These are phyloP conservation scores for Phialophora macrospora DNA, from an alignment of 2,329 filamentous ascomycete species.

Conservation along the genomic window DNA sequence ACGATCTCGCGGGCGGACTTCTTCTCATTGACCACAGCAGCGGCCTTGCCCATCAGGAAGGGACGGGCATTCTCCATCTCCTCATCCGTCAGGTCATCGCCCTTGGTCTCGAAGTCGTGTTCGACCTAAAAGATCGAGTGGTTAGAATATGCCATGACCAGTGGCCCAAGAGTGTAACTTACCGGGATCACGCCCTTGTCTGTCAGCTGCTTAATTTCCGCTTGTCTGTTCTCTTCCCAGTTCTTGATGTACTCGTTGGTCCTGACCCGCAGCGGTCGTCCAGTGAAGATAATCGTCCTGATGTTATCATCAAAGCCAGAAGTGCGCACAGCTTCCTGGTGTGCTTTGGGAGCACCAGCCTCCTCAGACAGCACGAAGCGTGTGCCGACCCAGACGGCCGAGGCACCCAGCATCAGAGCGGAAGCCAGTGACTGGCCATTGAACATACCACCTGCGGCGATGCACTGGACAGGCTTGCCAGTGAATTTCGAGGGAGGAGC, in stretches of 20 bases:
- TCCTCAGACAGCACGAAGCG: constrained; percentile 93
- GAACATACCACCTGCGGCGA: constrained; percentile 92
- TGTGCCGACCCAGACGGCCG: constrained; percentile 94
- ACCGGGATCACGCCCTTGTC: constrained; percentile 85
- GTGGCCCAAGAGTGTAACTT: neutral
- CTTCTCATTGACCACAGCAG: constrained; percentile 90
- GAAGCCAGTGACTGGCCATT: constrained; percentile 90
- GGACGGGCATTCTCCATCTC: constrained; percentile 89
- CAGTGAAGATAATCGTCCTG: constrained; percentile 98
- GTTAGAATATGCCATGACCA: neutral
- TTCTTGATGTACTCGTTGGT: constrained; percentile 92
- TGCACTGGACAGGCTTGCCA: constrained; percentile 83
- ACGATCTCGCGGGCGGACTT: constrained; percentile 90
- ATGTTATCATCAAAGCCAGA: constrained; percentile 94
- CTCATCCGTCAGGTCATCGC: constrained; percentile 75
- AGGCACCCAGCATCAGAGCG: constrained; percentile 88
- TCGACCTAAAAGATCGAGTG: constrained; percentile 59
- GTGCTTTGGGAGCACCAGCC: constrained; percentile 87
- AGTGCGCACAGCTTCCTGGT: constrained; percentile 94
- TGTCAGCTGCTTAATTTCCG: constrained; percentile 92
- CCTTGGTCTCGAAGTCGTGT: constrained; percentile 85
- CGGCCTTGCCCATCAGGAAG: constrained; percentile 95
- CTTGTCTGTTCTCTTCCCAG: constrained; percentile 90
- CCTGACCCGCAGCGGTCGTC: constrained; percentile 88
- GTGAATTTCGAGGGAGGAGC: constrained; percentile 80